phyloP scores from a whole-genome alignment of 2,329 filamentous ascomycete species.

The Colletotrichum sp. region DNA sequence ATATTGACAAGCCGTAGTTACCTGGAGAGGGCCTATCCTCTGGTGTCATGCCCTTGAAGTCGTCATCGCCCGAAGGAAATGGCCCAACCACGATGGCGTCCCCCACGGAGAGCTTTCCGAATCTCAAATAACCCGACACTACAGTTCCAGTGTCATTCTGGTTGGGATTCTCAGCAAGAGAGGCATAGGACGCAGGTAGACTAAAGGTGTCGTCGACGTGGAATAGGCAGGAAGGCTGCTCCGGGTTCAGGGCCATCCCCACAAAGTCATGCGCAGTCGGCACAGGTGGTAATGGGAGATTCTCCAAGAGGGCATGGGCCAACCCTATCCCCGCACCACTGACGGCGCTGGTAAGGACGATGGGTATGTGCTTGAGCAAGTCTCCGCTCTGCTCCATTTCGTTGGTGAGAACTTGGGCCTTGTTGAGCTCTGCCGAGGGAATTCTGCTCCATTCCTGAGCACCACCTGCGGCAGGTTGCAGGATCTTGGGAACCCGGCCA shows the following conservation, averaged over 20 bases:
- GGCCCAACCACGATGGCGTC: conserved; percentile 82
- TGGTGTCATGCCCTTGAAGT: conserved; percentile 40
- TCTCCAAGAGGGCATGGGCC: conserved; percentile 80
- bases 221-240: conserved; percentile 72
- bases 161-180: conserved; percentile 38
- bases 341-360: conserved; percentile 86
- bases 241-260: conserved; percentile 61
- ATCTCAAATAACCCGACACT: conserved; percentile 83
- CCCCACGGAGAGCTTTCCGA: conserved; percentile 78
- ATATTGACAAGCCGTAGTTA: conserved; percentile 54
- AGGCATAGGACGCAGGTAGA: conserved; percentile 67
- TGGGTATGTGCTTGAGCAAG: conserved; percentile 69
- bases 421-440: conserved; percentile 58
- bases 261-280: conserved; percentile 60
- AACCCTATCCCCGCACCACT: conserved; percentile 82
- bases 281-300: conserved; percentile 70
- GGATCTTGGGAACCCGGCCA: conserved; percentile 75
- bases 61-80: conserved; percentile 65
- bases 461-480: conserved; percentile 61
- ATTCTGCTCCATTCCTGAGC: conserved; percentile 61
- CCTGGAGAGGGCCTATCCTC: conserved; percentile 53
- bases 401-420: conserved; percentile 62
- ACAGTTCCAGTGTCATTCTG: conserved; percentile 67
- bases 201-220: conserved; percentile 92
- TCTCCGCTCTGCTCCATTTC: conserved; percentile 49